A percentile compares a stretch with the other conserved stretches of the same genome.
Evolutionary conservation across 2,329 filamentous ascomycete genomes (phyloP).

Genomic region (Penicillium sp.): DNA sequence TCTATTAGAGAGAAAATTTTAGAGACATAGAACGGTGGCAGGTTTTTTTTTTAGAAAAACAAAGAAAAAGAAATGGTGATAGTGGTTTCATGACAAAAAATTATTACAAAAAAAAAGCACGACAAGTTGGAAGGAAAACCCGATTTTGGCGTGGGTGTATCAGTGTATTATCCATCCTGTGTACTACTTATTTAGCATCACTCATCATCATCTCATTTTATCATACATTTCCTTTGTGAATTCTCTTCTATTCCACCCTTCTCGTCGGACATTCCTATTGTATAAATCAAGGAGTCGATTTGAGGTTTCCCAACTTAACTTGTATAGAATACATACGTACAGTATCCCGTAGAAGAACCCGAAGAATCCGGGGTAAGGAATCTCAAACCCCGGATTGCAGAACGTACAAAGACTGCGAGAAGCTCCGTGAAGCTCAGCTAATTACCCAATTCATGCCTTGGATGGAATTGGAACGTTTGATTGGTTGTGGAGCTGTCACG

Average conservation of each 20-base stretch:
- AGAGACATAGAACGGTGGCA: slow-evolving; percentile 10
- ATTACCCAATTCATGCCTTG: background rate
- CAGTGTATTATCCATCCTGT: slow-evolving; percentile 1
- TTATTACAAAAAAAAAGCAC: slow-evolving; percentile 4
- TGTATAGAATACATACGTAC: too few species aligned
- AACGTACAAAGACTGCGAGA: too few species aligned
- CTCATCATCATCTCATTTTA: slow-evolving; percentile 6
- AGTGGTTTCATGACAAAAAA: background rate
- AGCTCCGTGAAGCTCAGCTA: background rate
- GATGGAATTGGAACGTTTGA: too few species aligned
- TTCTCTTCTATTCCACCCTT: background rate
- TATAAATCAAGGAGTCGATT: background rate
- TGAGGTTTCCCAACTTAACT: background rate
- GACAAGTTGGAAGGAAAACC: slow-evolving; percentile 7
- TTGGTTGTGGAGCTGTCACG: background rate
- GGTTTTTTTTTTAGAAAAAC: slow-evolving; percentile 7
- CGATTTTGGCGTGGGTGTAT: slow-evolving; percentile 13
- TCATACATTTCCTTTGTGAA: slow-evolving; percentile 8
- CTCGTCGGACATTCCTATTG: too few species aligned
- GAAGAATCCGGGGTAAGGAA: background rate
- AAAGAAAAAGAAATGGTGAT: slow-evolving; percentile 3
- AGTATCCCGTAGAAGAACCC: background rate
- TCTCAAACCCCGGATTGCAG: too few species aligned
- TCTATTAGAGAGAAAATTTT: slow-evolving; percentile 6
- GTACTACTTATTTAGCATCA: slow-evolving; percentile 14